Conservation (phyloP, 2,329 filamentous ascomycete genomes). For the Trichophyton verrucosum region DNA sequence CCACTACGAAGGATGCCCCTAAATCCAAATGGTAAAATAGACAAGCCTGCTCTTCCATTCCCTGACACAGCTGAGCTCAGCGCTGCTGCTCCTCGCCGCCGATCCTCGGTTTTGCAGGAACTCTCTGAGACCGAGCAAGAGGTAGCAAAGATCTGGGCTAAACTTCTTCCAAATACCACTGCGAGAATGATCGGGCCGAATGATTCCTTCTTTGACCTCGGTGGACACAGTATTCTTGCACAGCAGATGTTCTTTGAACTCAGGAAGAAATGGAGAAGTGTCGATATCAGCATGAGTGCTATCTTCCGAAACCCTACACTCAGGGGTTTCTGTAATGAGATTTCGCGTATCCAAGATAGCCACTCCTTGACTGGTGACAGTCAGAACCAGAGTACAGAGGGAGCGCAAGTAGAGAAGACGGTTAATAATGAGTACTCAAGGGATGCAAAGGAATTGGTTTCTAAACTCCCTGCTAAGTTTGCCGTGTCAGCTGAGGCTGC, state of each 20-base stretch:
- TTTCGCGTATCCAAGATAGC: constrained; percentile 40
- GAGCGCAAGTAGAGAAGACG: constrained; percentile 19
- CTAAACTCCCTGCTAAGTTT: constrained; percentile 38
- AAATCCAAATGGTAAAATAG: constrained; percentile 80
- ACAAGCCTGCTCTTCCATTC: constrained; percentile 68
- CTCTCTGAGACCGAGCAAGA: constrained; percentile 49
- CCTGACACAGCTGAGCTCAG: constrained; percentile 58
- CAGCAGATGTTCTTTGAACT: constrained; percentile 68
- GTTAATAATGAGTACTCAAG: constrained; percentile 39
- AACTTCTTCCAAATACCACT: constrained; percentile 54
- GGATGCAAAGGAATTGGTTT: constrained; percentile 37
- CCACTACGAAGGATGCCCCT: constrained; percentile 59
- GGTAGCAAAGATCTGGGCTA: constrained; percentile 61
- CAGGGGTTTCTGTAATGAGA: constrained; percentile 38
- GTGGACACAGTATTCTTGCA: constrained; percentile 68
- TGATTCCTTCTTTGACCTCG: constrained; percentile 63
- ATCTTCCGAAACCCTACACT: constrained; percentile 23
- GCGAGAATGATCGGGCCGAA: constrained; percentile 53
- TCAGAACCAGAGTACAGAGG: constrained; percentile 9
- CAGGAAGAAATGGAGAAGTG: constrained; percentile 39
- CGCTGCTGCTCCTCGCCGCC: constrained; percentile 41
- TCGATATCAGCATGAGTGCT: constrained; percentile 16
- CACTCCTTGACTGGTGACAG: constrained; percentile 31
- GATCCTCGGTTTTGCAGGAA: constrained; percentile 38
- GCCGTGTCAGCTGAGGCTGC: constrained; percentile 24